Evolutionary conservation across 2,329 filamentous ascomycete species (phyloP), one percentile per base, ranked within the genome.

Genomic region (Aspergillus intermedius): DNA sequence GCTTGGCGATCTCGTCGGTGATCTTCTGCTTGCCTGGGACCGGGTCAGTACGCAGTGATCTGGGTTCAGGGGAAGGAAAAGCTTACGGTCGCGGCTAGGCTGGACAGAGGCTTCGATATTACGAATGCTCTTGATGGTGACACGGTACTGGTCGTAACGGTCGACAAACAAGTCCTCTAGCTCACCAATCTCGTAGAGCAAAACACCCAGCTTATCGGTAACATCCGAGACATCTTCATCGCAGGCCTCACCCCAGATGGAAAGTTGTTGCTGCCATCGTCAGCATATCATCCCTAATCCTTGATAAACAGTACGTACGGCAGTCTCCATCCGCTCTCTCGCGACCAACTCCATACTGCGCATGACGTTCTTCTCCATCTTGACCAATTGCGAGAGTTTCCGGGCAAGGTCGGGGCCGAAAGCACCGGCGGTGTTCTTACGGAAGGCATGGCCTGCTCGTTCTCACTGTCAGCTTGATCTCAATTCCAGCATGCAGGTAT

Each of bases 281-380:
- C 35, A 10, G 50, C 17, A 0, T 39, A 23, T 9, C 7, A 10
- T 17, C n/a, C 13, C 34, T 13, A 35, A 17, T 22, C 17, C 8
- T 10, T 21, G 9, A 10, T 10, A 8, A 4, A 17, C 5, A 9
- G 39, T 32, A 80, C 88, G 65, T 87, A 95, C 90, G 65, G 93
- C 93, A 58, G 96, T 91, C 64, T 97, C 93, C 90, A 97, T 97
- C 62, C 93, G 85, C 78, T 98, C 93, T 65, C 90, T 86, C 42
- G 90, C 90, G 47, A 97, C 93, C 44, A 89, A 80, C 70, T 98
- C 93, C 79, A 97, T 84, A 69, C 90, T 96, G 71, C 93, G 89
- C 93, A 98, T 98, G 49, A 96, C 88, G 68, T 98, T 97, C 84
- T 98, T 98, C 77, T 98, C 93, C 93, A 98, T 98, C 82, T 98